Evolutionary conservation across 768 basidiomycete species (phyloP), one percentile per base, ranked within the genome.

Genomic region (Termitomyces bulborhizus): DNA sequence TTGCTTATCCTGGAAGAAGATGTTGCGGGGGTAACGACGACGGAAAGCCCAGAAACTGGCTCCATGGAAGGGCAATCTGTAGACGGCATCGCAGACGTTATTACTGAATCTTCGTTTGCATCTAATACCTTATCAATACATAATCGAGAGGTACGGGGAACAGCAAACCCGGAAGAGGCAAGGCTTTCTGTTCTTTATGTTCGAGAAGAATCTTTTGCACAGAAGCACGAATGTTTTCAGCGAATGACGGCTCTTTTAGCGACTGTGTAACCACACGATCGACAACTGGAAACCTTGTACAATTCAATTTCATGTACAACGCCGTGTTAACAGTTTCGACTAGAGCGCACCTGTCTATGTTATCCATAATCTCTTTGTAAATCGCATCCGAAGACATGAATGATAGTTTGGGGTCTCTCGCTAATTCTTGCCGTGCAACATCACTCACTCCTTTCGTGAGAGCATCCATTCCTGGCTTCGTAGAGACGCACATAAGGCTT

Each of bases 291-390:
- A 82, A 86, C 56, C 86, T 87, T 50, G 11, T 29, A n/a, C n/a
- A 12, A n/a, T 6, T 40, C 48, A 39, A 29, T 39, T 5, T n/a
- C 37, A 27, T 26, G 26, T 37, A n/a, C 5, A 49, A 39, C 9
- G 8, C 9, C 26, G 26, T 12, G 6, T 15, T 18, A 3, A 50
- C 8, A 21, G 16, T 42, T 55, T 31, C 26, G 34, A 27, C 39
- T 21, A 50, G 37, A 46, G 59, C 70, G 60, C 51, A 83, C 87
- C 86, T 78, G 67, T 88, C 85, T 29, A 90, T 72, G 63, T 90
- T 86, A 46, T 87, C 85, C 73, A 84, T 77, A 13, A 90, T 69
- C 59, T 88, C 87, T 54, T 76, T 71, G 58, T 81, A 73, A n/a
- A 81, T 70, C 9, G 68, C 67, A 2, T 86, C 84, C 46, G 76